Evolutionary conservation across 176 grass and related monocot genomes (phyloP).

Genomic region (Otatea glauca): DNA sequence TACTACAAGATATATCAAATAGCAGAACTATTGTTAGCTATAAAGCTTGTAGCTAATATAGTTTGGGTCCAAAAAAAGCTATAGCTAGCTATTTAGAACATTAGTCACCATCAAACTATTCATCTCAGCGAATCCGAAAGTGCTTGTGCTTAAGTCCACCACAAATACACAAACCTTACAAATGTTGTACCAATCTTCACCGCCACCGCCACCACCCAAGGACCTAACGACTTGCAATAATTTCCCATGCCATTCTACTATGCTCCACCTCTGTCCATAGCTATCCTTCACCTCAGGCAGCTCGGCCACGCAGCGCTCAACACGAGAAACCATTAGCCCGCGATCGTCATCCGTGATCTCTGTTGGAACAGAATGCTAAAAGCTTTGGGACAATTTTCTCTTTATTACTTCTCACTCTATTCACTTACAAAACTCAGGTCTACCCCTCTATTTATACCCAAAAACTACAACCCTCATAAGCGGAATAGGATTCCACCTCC

Average conservation of each 20-base stretch:
- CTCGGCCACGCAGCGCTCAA: not conserved
- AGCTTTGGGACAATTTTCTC: no score
- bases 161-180: conserved; percentile 26
- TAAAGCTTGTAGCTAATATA: no score
- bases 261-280: not conserved
- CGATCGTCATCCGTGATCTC: not conserved
- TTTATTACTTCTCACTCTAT: no score
- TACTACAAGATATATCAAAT: no score
- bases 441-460: no score
- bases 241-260: conserved; percentile 50
- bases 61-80: no score
- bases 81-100: no score
- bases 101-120: conserved; percentile 37
- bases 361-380: no score
- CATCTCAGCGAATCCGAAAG: conserved; percentile 27
- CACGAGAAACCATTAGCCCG: conserved; percentile 36
- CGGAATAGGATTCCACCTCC: no score
- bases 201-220: not conserved
- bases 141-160: conserved; percentile 12
- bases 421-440: no score
- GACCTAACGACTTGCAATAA: conserved; percentile 28
- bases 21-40: no score
- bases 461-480: no score
- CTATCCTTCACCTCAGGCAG: not conserved
- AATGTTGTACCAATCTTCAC: not conserved